phyloP scores from a whole-genome alignment of 1,139 yeast species.

The Pichia sp. region DNA sequence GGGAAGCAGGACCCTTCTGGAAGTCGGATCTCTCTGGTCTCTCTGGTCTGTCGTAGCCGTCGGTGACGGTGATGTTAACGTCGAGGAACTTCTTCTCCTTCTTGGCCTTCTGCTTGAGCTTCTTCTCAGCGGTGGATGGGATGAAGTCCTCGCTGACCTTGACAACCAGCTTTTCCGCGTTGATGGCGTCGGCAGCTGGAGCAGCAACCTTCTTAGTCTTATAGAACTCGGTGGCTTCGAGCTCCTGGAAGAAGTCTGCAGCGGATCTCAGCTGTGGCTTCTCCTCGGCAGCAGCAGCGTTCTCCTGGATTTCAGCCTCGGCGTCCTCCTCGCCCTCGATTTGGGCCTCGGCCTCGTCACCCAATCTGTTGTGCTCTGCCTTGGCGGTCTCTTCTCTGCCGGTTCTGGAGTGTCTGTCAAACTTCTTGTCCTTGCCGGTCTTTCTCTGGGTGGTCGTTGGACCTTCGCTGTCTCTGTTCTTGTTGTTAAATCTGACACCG shows the following conservation, averaged over 20 bases:
- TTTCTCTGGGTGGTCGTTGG: slow-evolving; percentile 46
- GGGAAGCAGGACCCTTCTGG: slow-evolving; percentile 28
- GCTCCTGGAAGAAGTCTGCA: slow-evolving; percentile 69
- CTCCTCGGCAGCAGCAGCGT: slow-evolving; percentile 37
- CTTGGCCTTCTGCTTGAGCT: slow-evolving; percentile 55
- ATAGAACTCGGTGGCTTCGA: slow-evolving; percentile 31
- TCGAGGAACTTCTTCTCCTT: slow-evolving; percentile 70
- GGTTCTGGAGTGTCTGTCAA: slow-evolving; percentile 81
- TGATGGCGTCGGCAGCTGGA: slow-evolving; percentile 54
- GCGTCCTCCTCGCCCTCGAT: slow-evolving; percentile 62
- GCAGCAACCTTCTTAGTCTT: slow-evolving; percentile 51
- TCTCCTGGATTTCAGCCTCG: slow-evolving; percentile 42
- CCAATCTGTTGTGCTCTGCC: slow-evolving; percentile 85
- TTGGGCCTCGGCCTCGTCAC: slow-evolving; percentile 66
- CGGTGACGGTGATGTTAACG: slow-evolving; percentile 61
- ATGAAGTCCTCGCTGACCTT: slow-evolving; percentile 56
- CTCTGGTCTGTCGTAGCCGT: slow-evolving; percentile 32
- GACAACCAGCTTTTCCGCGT: slow-evolving; percentile 52
- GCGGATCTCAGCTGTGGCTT: slow-evolving; percentile 50
- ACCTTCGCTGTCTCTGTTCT: slow-evolving; percentile 64
- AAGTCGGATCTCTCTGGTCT: slow-evolving; percentile 24
- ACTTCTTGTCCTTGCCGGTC: slow-evolving; percentile 50
- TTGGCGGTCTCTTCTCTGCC: slow-evolving; percentile 81
- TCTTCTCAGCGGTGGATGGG: slow-evolving; percentile 55
- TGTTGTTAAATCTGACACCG: slow-evolving; percentile 70